Conservation (phyloP, 169 alveolate genomes). For the Toxoplasma gondii region DNA sequence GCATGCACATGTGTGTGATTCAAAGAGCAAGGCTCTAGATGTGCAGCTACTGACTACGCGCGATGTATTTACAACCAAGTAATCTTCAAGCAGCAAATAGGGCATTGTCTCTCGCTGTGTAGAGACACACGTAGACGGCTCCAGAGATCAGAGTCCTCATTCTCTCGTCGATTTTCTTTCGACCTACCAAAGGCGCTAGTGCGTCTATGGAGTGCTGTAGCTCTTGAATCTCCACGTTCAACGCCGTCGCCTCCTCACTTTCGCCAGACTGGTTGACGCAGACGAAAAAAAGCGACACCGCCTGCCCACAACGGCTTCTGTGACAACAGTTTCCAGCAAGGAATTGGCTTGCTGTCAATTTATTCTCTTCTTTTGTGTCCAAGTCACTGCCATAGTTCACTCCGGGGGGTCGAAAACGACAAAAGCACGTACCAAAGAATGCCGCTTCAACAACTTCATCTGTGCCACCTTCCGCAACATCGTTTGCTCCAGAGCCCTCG, state of each 20-base stretch:
- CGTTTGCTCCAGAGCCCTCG: slow-evolving; percentile 22
- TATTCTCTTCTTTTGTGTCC: too few species aligned
- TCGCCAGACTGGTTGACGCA: background rate
- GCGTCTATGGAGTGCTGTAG: slow-evolving; percentile 11
- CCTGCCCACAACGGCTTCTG: background rate
- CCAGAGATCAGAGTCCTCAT: background rate
- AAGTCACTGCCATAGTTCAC: too few species aligned
- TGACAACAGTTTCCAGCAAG: too few species aligned
- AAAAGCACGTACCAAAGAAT: background rate
- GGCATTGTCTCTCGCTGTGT: too few species aligned
- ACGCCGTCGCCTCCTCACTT: background rate
- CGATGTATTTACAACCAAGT: too few species aligned
- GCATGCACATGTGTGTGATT: too few species aligned
- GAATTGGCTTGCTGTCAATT: too few species aligned
- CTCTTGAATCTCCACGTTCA: slow-evolving; percentile 30
- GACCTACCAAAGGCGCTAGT: background rate
- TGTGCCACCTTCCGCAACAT: background rate
- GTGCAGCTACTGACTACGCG: too few species aligned
- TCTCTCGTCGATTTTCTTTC: background rate
- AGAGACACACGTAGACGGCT: background rate
- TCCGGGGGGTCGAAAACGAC: too few species aligned
- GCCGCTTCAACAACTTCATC: slow-evolving; percentile 6
- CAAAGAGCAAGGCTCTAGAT: too few species aligned
- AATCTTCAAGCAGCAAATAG: too few species aligned
- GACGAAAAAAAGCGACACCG: background rate